Evolutionary conservation across 2,329 filamentous ascomycete species (phyloP).

Genomic region (Verticillium albo-atrum): DNA sequence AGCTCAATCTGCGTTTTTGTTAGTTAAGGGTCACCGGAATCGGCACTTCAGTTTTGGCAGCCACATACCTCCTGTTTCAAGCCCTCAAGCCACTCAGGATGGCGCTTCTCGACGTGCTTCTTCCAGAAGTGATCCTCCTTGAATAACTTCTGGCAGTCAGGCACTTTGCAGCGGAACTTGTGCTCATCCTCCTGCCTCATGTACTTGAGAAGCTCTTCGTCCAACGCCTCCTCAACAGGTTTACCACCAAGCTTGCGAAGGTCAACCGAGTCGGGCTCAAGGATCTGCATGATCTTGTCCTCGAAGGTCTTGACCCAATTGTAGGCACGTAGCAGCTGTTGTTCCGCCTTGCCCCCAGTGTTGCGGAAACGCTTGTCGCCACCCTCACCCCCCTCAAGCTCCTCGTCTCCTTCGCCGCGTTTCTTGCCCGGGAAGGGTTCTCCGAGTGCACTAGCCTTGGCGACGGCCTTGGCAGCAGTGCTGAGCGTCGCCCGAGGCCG

Average conservation of each 20-base stretch:
- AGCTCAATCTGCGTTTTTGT: constrained; percentile 64
- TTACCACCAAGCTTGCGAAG: constrained; percentile 88
- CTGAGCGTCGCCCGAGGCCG: constrained; percentile 84
- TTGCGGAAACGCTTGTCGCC: constrained; percentile 71
- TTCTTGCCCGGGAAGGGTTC: constrained; percentile 83
- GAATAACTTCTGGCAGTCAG: constrained; percentile 94
- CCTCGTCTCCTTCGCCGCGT: constrained; percentile 59
- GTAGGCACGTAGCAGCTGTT: constrained; percentile 89
- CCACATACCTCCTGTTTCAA: constrained; percentile 76
- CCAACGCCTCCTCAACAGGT: constrained; percentile 76
- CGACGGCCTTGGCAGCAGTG: constrained; percentile 76
- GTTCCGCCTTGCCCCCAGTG: constrained; percentile 71
- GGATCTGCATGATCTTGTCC: constrained; percentile 88
- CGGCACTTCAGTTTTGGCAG: not conserved
- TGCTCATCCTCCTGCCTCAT: constrained; percentile 98
- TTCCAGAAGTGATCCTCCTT: constrained; percentile 97
- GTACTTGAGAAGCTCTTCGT: constrained; percentile 80
- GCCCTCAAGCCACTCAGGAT: constrained; percentile 78
- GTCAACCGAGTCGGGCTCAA: constrained; percentile 85
- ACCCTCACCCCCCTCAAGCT: constrained; percentile 55
- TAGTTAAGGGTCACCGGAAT: not conserved
- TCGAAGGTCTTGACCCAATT: constrained; percentile 99
- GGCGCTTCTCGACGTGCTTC: constrained; percentile 96
- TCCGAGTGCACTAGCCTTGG: constrained; percentile 76
- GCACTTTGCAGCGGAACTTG: constrained; percentile 94